Conservation (phyloP, 192 early-diverging fungal species). For the Entomortierella beljakovae region DNA sequence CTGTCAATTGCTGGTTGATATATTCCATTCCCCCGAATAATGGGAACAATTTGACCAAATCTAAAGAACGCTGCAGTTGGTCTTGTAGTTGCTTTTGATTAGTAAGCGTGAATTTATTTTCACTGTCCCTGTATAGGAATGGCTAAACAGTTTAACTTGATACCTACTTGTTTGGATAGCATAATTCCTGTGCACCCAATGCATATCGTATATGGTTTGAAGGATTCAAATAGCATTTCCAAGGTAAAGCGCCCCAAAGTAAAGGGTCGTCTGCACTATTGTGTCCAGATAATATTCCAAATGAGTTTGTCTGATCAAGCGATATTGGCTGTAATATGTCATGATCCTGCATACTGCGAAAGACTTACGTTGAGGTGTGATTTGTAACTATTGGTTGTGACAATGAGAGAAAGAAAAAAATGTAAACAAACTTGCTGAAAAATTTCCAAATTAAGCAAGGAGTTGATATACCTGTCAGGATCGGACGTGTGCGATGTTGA, state of each 20-base stretch:
- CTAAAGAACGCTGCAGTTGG: constrained; percentile 67
- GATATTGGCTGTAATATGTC: too few relatives aligned
- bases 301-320: too few relatives aligned
- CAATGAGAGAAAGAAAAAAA: background rate
- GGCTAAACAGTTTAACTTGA: constrained; percentile 3
- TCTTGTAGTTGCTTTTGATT: background rate
- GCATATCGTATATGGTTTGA: constrained; percentile 78
- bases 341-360: background rate
- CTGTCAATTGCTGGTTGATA: constrained; percentile 88
- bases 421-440: background rate
- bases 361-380: constrained; percentile 71
- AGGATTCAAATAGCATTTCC: constrained; percentile 59
- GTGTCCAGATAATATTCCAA: background rate
- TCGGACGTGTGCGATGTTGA: constrained; percentile 63
- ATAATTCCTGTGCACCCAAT: constrained; percentile 89
- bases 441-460: background rate
- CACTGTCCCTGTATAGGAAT: too few relatives aligned
- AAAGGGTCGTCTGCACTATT: constrained; percentile 76
- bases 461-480: constrained; percentile 69
- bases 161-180: constrained; percentile 78
- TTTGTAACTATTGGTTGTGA: constrained; percentile 66
- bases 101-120: too few relatives aligned
- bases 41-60: constrained; percentile 85
- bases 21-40: constrained; percentile 84
- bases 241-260: constrained; percentile 79